phyloP scores from a whole-genome alignment of 2,329 filamentous ascomycete genomes.

The Penicillium corylophilum region DNA sequence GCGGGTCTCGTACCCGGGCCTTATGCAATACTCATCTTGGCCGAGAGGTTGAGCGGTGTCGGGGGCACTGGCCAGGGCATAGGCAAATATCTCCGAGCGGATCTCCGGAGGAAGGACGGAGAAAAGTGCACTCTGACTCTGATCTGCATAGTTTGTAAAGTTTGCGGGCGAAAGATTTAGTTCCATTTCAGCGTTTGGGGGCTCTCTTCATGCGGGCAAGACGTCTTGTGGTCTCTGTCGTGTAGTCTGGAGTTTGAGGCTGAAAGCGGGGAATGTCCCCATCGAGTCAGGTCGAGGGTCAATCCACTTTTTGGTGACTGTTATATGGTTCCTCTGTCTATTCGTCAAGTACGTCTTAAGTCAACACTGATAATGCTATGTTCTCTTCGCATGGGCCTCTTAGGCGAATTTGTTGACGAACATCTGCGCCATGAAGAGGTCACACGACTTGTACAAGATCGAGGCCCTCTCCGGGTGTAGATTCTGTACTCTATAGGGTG shows the following conservation, averaged over 20 bases:
- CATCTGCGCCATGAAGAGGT: background rate
- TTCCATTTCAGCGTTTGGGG: background rate
- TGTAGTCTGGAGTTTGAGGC: background rate
- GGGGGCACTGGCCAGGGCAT: constrained; percentile 41
- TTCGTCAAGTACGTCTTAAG: too few relatives aligned
- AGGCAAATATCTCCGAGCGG: constrained; percentile 49
- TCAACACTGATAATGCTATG: background rate
- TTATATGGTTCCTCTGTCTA: background rate
- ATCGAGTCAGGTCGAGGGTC: background rate
- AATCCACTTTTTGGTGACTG: background rate
- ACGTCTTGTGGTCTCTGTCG: background rate
- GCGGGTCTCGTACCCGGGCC: constrained; percentile 44
- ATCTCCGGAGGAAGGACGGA: constrained; percentile 49
- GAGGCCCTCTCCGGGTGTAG: too few relatives aligned
- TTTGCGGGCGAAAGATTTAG: background rate
- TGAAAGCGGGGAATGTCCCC: background rate
- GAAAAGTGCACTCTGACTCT: constrained; percentile 34
- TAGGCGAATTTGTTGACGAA: background rate
- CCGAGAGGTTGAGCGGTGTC: constrained; percentile 31
- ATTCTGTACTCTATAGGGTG: background rate
- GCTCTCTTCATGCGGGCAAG: background rate
- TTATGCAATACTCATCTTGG: constrained; percentile 37
- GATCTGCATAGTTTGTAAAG: constrained; percentile 11
- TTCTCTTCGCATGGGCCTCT: background rate
- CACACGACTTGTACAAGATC: background rate